Evolutionary conservation across 2,329 filamentous ascomycete genomes (phyloP).

Genomic region (Alternaria sp.): DNA sequence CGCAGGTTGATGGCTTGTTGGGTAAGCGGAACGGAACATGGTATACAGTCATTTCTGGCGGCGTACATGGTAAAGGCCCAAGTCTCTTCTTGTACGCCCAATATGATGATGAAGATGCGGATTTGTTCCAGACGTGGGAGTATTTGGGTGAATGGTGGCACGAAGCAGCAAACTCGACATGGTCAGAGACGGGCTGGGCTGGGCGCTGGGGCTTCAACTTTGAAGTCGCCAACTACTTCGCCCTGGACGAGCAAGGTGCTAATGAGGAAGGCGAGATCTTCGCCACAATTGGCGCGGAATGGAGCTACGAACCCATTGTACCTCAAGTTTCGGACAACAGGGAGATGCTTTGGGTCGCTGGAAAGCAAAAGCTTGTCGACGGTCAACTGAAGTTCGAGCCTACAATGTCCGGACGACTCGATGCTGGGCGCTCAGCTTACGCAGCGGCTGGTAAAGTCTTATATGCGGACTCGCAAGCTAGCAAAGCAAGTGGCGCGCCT

Average conservation of each 20-base stretch:
- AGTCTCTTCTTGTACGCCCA: slow-evolving; percentile 54
- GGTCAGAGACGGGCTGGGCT: slow-evolving; percentile 31
- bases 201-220: slow-evolving; percentile 54
- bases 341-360: slow-evolving; percentile 56
- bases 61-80: slow-evolving; percentile 51
- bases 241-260: slow-evolving; percentile 52
- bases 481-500: slow-evolving; percentile 49
- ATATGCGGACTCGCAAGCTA: slow-evolving; percentile 50
- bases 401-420: slow-evolving; percentile 54
- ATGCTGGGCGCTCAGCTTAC: slow-evolving; percentile 55
- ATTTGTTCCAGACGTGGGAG: slow-evolving; percentile 51
- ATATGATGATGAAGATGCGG: slow-evolving; percentile 32
- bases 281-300: slow-evolving; percentile 55
- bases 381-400: slow-evolving; percentile 45
- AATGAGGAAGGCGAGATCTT: slow-evolving; percentile 53
- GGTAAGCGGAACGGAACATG: slow-evolving; percentile 47
- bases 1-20: slow-evolving; percentile 48
- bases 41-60: slow-evolving; percentile 53
- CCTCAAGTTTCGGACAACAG: slow-evolving; percentile 51
- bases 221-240: slow-evolving; percentile 56
- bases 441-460: slow-evolving; percentile 56
- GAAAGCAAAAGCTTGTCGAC: slow-evolving; percentile 45
- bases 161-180: slow-evolving; percentile 43
- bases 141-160: slow-evolving; percentile 53
- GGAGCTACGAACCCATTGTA: slow-evolving; percentile 53